These are phyloP conservation scores for Pochonia chlamydosporia DNA, from an alignment of 2,329 filamentous ascomycete species.

Conservation along the genomic window DNA sequence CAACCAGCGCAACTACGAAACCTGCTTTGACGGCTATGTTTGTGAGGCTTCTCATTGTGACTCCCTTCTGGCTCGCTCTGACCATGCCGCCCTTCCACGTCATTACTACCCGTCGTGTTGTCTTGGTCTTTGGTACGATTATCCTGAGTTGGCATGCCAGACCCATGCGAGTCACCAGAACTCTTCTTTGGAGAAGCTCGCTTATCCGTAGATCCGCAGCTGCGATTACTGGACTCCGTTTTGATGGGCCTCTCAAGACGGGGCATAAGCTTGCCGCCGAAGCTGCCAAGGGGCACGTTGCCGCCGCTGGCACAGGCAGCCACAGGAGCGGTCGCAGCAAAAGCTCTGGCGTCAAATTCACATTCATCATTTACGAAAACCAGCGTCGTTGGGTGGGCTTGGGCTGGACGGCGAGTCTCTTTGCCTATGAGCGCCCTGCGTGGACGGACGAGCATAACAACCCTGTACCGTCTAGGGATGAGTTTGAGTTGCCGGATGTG, in stretches of 20 bases:
- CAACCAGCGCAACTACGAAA: slow-evolving; percentile 83
- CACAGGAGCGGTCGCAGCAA: slow-evolving; percentile 27
- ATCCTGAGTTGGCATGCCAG: slow-evolving; percentile 88
- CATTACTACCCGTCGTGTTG: slow-evolving; percentile 78
- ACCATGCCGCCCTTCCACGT: slow-evolving; percentile 78
- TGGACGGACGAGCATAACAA: slow-evolving; percentile 98
- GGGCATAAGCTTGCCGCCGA: slow-evolving; percentile 20
- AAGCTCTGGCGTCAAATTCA: slow-evolving; percentile 87
- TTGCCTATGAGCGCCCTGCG: slow-evolving; percentile 80
- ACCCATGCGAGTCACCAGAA: slow-evolving; percentile 76
- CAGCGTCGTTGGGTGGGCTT: slow-evolving; percentile 92
- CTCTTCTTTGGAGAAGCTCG: slow-evolving; percentile 84
- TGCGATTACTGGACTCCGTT: slow-evolving; percentile 74
- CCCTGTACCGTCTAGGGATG: slow-evolving; percentile 66
- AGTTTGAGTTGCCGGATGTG: slow-evolving; percentile 56
- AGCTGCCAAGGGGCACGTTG: slow-evolving; percentile 15
- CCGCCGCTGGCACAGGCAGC: slow-evolving; percentile 17
- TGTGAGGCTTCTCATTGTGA: slow-evolving; percentile 79
- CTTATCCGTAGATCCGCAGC: slow-evolving; percentile 63
- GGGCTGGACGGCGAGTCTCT: slow-evolving; percentile 88
- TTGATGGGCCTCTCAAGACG: slow-evolving; percentile 45
- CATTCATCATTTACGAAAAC: slow-evolving; percentile 94
- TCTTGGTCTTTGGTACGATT: slow-evolving; percentile 81
- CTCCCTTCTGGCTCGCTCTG: slow-evolving; percentile 79
- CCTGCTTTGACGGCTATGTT: slow-evolving; percentile 87